A percentile compares a stretch with the other conserved stretches of the same genome.
Conservation (phyloP, 108 stramenopile genomes). For the Pseudonitzschia delicatissima region DNA sequence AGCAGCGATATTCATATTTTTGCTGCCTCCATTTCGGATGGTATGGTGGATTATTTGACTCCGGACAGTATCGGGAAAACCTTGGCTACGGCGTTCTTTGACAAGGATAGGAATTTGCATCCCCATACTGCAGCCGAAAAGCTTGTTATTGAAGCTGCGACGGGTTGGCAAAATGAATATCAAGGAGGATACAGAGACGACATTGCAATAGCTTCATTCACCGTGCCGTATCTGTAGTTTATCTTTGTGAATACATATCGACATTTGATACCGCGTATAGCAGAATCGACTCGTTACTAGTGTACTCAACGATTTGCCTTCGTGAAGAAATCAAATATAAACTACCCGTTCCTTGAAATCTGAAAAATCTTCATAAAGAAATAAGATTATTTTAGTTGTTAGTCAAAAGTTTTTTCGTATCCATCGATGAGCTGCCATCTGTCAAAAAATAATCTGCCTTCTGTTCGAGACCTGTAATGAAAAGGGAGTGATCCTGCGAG, state of each 20-base stretch:
- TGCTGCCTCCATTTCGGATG: slow-evolving; percentile 79
- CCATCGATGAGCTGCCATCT: slow-evolving; percentile 39
- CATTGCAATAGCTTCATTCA: slow-evolving; percentile 63
- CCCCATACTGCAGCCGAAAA: slow-evolving; percentile 64
- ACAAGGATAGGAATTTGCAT: slow-evolving; percentile 32
- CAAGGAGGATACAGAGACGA: slow-evolving; percentile 78
- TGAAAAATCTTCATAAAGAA: neutral
- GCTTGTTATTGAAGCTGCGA: slow-evolving; percentile 63
- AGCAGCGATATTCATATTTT: slow-evolving; percentile 63
- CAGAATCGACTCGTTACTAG: neutral
- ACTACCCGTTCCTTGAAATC: neutral
- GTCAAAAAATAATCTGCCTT: slow-evolving; percentile 74
- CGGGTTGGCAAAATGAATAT: slow-evolving; percentile 65
- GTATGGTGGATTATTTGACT: slow-evolving; percentile 74
- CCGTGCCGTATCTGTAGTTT: neutral
- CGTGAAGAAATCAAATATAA: too few species aligned
- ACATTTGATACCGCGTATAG: neutral
- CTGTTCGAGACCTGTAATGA: slow-evolving; percentile 62
- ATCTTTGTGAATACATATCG: too few species aligned
- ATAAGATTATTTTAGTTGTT: slow-evolving; percentile 5
- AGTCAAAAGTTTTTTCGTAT: slow-evolving; percentile 47
- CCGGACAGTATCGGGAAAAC: slow-evolving; percentile 49
- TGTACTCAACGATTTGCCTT: neutral
- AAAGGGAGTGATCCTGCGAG: slow-evolving; percentile 64
- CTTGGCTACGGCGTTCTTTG: slow-evolving; percentile 60